phyloP scores from a whole-genome alignment of 371 early-diverging fungal species.

The Rhizomucor miehei region DNA sequence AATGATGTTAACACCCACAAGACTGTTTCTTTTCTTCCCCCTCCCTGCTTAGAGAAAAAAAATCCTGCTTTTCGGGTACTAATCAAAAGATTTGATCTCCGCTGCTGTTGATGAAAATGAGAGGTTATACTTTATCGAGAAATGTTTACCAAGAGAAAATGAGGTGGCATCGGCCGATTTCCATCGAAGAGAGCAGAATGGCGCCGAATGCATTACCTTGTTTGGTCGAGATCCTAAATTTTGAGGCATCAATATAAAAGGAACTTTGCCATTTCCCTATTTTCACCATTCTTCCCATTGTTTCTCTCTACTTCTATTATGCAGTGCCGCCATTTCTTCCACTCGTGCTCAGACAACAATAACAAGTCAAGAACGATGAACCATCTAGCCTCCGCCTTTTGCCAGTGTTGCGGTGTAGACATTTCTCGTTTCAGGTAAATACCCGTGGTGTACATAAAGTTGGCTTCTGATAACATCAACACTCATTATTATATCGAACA shows the following conservation, averaged over 20 bases:
- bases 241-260: neutral
- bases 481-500: neutral
- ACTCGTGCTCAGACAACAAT: neutral
- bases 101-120: too few relatives aligned
- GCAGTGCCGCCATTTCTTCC: neutral
- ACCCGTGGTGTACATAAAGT: neutral
- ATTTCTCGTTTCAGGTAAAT: constrained; percentile 10
- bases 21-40: neutral
- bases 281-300: neutral
- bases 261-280: neutral
- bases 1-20: constrained; percentile 2
- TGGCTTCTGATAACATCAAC: neutral
- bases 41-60: neutral
- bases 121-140: too few relatives aligned
- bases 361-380: neutral
- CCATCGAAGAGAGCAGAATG: too few relatives aligned
- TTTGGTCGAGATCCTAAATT: too few relatives aligned
- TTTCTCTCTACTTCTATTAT: neutral
- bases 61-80: too few relatives aligned
- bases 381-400: constrained; percentile 1
- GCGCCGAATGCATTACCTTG: too few relatives aligned
- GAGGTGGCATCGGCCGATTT: too few relatives aligned
- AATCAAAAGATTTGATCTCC: too few relatives aligned
- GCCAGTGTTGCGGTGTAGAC: constrained; percentile 9
- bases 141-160: too few relatives aligned